Evolutionary conservation across 2,329 filamentous ascomycete species (phyloP).

Genomic region (Botryosphaeria dothidea): DNA sequence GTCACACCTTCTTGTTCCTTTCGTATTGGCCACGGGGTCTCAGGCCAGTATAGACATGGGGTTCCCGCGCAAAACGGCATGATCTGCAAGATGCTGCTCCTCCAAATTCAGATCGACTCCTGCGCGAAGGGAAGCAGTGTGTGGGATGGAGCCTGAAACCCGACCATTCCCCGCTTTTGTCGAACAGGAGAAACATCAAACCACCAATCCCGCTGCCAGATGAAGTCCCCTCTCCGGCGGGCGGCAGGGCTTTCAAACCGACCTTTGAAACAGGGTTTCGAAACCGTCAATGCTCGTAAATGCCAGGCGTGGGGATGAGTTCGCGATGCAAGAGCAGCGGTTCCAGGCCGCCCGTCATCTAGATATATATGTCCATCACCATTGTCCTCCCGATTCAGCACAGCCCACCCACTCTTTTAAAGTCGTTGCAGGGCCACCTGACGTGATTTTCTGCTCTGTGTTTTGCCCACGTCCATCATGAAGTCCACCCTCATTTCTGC

Average conservation of each 20-base stretch:
- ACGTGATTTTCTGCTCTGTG: background rate
- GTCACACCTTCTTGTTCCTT: conserved; percentile 10
- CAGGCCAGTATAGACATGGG: conserved; percentile 4
- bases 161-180: conserved; percentile 1
- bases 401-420: background rate
- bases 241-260: background rate
- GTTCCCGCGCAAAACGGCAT: background rate
- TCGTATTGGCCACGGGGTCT: background rate
- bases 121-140: background rate
- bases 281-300: background rate
- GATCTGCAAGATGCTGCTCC: background rate
- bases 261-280: background rate
- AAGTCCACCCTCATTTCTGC: background rate
- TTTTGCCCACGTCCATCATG: background rate
- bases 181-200: conserved; percentile 15
- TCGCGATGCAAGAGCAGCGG: background rate
- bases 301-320: background rate
- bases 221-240: background rate
- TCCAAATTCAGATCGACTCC: background rate
- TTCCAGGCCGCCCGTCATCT: conserved; percentile 2
- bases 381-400: background rate
- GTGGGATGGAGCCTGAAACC: conserved; percentile 1
- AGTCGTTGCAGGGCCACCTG: background rate
- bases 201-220: background rate
- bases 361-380: background rate